phyloP scores from a whole-genome alignment of 805 yeast genomes.

The Yarrowia deformans region DNA sequence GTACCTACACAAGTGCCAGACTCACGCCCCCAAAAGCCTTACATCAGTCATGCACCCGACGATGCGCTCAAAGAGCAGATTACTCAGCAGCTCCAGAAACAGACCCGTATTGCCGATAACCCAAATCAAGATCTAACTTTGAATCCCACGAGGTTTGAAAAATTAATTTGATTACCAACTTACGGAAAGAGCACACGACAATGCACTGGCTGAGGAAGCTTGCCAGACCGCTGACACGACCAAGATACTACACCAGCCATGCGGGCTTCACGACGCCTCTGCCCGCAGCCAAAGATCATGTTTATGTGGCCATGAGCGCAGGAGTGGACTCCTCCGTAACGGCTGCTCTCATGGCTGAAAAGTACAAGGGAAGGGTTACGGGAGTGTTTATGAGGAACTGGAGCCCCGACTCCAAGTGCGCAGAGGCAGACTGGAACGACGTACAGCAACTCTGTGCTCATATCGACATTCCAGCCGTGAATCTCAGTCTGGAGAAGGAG shows the following conservation, averaged over 20 bases:
- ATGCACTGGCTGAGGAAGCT: constrained; percentile 11
- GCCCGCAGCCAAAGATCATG: constrained; percentile 48
- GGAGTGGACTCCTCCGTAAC: constrained; percentile 96
- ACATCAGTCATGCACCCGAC: background rate
- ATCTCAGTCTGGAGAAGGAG: constrained; percentile 86
- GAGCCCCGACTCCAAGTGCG: constrained; percentile 66
- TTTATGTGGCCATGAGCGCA: constrained; percentile 91
- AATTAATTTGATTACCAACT: constrained; percentile 22
- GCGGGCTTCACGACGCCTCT: background rate
- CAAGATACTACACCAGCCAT: background rate
- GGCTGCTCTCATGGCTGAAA: constrained; percentile 69
- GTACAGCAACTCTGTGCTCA: constrained; percentile 70
- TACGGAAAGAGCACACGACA: constrained; percentile 7
- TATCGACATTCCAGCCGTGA: constrained; percentile 70
- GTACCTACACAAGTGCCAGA: too few relatives aligned
- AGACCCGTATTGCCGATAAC: constrained; percentile 5
- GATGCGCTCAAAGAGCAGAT: background rate
- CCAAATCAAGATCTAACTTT: constrained; percentile 9
- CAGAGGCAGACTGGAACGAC: constrained; percentile 88
- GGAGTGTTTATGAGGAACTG: constrained; percentile 97
- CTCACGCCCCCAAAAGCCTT: background rate
- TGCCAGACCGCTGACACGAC: background rate
- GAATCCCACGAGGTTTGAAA: constrained; percentile 23
- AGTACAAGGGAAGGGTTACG: constrained; percentile 60
- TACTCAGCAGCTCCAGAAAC: background rate